Evolutionary conservation across 1,139 yeast species (phyloP), one percentile per base, ranked within the genome.

Genomic region (Lodderomyces pseudojiufengensis): DNA sequence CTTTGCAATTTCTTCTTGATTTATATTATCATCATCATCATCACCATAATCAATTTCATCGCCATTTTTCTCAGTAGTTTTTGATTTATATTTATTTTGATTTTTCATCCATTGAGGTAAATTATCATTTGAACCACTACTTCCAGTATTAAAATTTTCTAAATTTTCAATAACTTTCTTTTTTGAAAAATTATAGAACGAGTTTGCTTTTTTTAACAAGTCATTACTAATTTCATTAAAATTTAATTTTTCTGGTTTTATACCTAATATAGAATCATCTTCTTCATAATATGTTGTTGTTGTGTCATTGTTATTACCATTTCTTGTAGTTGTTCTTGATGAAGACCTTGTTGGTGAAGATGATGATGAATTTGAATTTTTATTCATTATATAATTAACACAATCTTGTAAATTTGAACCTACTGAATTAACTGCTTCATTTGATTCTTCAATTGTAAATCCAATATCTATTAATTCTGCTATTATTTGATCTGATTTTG

Each of bases 401-500:
- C 95, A 90, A 27, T 65, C 70, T 45, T 80, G 77, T 9, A 84
- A 64, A 47, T 83, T 76, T 20, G 70, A 49, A 0, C 90, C 92
- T n/a, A 65, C 59, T 15, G 62, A 56, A 13, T 63, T 66, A 29
- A 86, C 65, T 0, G 95, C 95, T 7, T 64, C 62, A 29, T 68
- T 72, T 3, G 94, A 78, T 35, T 71, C 76, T 2, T 77, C 81
- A 1, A 73, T 61, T 1, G 81, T 61, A 49, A 86, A 86, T 2
- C 95, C 95, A 75, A 86, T 85, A 43, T 86, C 95, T 1, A 85
- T 59, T 36, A 86, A 63, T 47, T 80, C 85, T 0, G 92, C 92
- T 18, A 85, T 55, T 2, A 78, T 66, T 15, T 65, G 67, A 49
- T 83, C 94, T 29, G 48, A 11, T 25, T 20, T 12, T 18, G 20